Base-by-base conservation (phyloP, 1,284 basidiomycete genomes). In the Sporisorium scitamineum region DNA sequence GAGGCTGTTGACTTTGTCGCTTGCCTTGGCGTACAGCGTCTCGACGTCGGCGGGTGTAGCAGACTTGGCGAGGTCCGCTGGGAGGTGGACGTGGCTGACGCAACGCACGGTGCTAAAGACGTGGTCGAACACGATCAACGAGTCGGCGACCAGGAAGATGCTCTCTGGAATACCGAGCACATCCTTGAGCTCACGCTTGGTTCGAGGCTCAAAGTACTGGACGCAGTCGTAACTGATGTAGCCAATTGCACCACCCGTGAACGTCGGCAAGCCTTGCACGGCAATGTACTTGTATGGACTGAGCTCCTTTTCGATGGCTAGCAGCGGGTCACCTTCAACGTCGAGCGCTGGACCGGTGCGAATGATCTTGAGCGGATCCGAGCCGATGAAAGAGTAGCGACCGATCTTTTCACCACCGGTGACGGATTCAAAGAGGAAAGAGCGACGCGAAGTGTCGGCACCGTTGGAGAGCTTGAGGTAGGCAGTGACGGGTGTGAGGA, bases 141-240 rank as follows among this genome's bases (percentile, higher is more conserved):
- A 94, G 85, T 97, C 94, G 78, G 93, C 92, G 59, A 99, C 90
- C 94, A 99, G 97, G 88, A 98, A 97, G 72, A 95, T 90, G 18
- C 95, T 92, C 86, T 99, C 97, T 5, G 97, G 97, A 58, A 99
- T 93, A 22, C 90, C 89, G 14, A 91, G 87, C 75, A 97, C 94
- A 65, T 89, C 89, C 54, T 93, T 88, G 24, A 91, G 88, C 16
- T 68, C 71, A 61, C 96, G 94, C 64, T 80, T 82, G 13, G 85
- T 85, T 24, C 71, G 61, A 3, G 85, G 85, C 87, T 99, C 97
- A 83, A 99, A 99, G 86, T 99, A 92, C 75, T 93, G 92, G 61
- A 99, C 91, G 85, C 94, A 94, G 85, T 99, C 97, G 87, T 96
- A 99, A 14, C 94, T 90, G 78, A 99, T 94, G 87, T 97, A 99